Base-by-base conservation (phyloP, 2,329 filamentous ascomycete species). In the Helotiales sp. region DNA sequence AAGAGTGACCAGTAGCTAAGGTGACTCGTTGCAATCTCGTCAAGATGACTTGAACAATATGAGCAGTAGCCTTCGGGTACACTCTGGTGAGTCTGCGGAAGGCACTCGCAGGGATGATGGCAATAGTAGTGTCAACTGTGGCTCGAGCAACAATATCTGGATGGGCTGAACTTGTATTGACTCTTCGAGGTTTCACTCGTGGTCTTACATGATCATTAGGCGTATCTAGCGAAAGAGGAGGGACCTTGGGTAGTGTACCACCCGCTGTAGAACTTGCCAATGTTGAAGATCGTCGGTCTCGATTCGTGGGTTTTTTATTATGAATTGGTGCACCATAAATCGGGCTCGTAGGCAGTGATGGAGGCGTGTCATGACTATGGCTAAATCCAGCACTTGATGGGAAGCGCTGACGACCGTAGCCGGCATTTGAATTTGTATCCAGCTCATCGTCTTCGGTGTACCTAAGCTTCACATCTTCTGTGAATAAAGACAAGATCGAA, bases 111-210 rank as follows among this genome's bases (percentile, higher is more conserved):
- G 96, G 96, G 57, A 99, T 99, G 63, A 99, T 96, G 5, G 95
- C 95, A 73, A 99, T 97, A 0, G 96, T 99, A 0, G 95, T 99
- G 71, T 99, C 96, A 24, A 96, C 89, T 15, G 92, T 96, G 5
- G 95, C 95, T 63, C 95, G 84, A n/a, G 93, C 95, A 63, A 99
- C 91, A 61, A 99, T 95, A 69, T 99, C 95, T 10, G 95, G 95
- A 74, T 99, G 95, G 0, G 91, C 92, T 13, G 95, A 98, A 63
- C 87, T 88, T 10, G 84, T 83, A 30, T 76, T 74, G 15, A 70
- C 70, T 55, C 80, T 76, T 61, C 78, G 78, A 12, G 74, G 73
- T 42, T 75, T 66, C 19, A 70, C 66, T 25, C 65, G 55, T 46
- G 69, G 62, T n/a, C 65, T 59, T 33, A 30, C 60, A 30, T 61